Percentiles rank a stretch among this genome's conserved stretches.
Evolutionary conservation across 345 rosid species (phyloP).

Genomic region (Rhizophora mangle): DNA sequence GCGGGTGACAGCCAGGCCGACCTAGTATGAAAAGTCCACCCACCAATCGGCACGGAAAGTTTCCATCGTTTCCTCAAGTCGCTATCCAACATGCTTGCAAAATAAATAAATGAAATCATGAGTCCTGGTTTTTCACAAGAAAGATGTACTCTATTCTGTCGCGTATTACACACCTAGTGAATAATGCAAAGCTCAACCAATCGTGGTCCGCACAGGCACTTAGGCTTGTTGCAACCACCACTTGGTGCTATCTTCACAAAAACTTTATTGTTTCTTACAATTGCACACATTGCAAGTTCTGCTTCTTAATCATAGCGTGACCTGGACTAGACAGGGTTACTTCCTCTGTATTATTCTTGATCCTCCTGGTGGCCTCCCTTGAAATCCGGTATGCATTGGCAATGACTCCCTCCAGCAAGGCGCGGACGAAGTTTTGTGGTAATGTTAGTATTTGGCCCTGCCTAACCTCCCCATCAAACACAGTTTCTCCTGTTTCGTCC

Average conservation of each 20-base stretch:
- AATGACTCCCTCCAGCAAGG: conserved; percentile 29
- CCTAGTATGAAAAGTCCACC: not conserved
- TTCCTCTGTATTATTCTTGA: conserved; percentile 25
- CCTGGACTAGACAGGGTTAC: conserved; percentile 3
- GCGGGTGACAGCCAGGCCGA: not conserved
- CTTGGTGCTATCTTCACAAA: too few species aligned
- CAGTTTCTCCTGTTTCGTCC: conserved; percentile 18
- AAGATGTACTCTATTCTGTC: too few species aligned
- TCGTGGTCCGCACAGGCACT: too few species aligned
- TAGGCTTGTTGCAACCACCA: too few species aligned
- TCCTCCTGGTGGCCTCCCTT: conserved; percentile 30
- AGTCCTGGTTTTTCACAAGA: too few species aligned
- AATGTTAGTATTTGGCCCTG: conserved; percentile 32
- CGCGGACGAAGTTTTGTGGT: conserved; percentile 32
- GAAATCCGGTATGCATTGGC: conserved; percentile 29
- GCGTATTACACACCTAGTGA: too few species aligned
- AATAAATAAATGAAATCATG: too few species aligned
- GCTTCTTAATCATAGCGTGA: not conserved
- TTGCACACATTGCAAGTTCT: not conserved
- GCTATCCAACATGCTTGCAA: too few species aligned
- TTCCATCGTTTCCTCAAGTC: too few species aligned
- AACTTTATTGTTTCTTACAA: too few species aligned
- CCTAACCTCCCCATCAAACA: conserved; percentile 24
- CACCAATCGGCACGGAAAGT: too few species aligned
- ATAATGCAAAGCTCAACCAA: too few species aligned